Evolutionary conservation across 345 rosid species (phyloP), one percentile per base, ranked within the genome.

Genomic region (Brassica nigra): DNA sequence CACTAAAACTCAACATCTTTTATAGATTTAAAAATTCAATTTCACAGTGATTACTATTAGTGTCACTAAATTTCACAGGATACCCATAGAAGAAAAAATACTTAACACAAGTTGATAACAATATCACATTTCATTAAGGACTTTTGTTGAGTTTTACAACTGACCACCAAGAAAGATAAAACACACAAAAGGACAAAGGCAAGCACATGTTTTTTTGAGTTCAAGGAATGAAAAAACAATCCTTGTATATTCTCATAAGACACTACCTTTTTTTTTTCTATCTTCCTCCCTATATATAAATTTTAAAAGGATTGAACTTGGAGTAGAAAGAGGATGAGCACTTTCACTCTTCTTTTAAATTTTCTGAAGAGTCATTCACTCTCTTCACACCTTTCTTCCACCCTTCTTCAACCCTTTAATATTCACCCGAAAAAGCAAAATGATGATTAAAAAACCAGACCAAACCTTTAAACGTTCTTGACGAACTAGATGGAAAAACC

Each of bases 311-410:
- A 47, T 44, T 34, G 77, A 71, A 76, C 80, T 76, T 65, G 90
- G 10, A 85, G 90, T 90, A 83, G 91, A 90, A 89, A 95, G 98
- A 93, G 99, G 99, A 95, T 93, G 98, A 95, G 97, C 98, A 90
- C 95, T 82, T 77, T 30, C 52, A 73, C 81, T 77, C 84, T 76
- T 77, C 71, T 85, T 77, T 9, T 2, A 62, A 72, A 65, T 84
- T 81, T 78, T 68, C 65, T 73, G 80, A 63, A 74, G 82, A 79
- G 74, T 80, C 88, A 76, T 62, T 63, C 68, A 75, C 52, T 75
- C 80, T 80, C 83, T 71, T 81, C 80, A 81, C 80, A 44, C 84
- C 81, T 81, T 81, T 71, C 83, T 70, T 81, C 69, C 70, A 57
- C 76, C 77, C 47, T 81, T 81, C 83, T 65, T 70, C 83, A 75